Percentiles rank a stretch among this genome's conserved stretches.
These are phyloP conservation scores for Aeminium ludgeri DNA, from an alignment of 495 filamentous ascomycete species.

Conservation along the genomic window DNA sequence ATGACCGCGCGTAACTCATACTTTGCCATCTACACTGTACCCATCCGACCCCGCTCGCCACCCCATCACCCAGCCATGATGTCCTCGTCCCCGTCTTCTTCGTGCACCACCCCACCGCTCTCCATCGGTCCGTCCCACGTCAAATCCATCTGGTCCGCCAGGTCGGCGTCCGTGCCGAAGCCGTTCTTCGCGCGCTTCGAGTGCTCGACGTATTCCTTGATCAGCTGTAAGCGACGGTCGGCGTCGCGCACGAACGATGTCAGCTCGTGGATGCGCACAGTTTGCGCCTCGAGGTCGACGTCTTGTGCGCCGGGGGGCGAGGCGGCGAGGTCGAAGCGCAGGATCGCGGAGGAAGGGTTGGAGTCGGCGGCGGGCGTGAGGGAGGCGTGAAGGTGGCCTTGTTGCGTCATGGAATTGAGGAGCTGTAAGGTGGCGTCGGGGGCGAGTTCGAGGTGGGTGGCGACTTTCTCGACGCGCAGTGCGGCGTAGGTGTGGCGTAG, in stretches of 20 bases:
- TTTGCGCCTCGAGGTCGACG: constrained; percentile 20
- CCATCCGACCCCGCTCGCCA: too few relatives aligned
- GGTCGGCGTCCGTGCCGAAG: constrained; percentile 17
- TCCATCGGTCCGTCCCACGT: constrained; percentile 3
- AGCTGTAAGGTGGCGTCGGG: constrained; percentile 14
- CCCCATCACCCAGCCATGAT: constrained; percentile 21
- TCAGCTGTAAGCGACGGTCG: constrained; percentile 21
- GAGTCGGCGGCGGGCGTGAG: constrained; percentile 6
- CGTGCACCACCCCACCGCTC: neutral
- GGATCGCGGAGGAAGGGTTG: constrained; percentile 7
- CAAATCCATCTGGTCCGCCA: constrained; percentile 17
- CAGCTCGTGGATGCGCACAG: constrained; percentile 19
- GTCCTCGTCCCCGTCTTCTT: constrained; percentile 20
- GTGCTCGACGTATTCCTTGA: constrained; percentile 23
- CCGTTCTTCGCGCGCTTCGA: constrained; percentile 13
- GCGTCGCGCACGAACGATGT: constrained; percentile 20
- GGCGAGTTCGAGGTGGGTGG: constrained; percentile 12
- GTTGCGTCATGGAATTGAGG: constrained; percentile 17
- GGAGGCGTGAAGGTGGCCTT: constrained; percentile 18
- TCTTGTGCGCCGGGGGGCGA: neutral
- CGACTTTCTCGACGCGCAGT: constrained; percentile 20
- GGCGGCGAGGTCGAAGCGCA: constrained; percentile 21
- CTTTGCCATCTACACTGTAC: too few relatives aligned
- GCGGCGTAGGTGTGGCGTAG: constrained; percentile 23
- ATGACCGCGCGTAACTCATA: too few relatives aligned